phyloP scores from a whole-genome alignment of 306 rosid species.

The Dalbergia cochinchinensis region DNA sequence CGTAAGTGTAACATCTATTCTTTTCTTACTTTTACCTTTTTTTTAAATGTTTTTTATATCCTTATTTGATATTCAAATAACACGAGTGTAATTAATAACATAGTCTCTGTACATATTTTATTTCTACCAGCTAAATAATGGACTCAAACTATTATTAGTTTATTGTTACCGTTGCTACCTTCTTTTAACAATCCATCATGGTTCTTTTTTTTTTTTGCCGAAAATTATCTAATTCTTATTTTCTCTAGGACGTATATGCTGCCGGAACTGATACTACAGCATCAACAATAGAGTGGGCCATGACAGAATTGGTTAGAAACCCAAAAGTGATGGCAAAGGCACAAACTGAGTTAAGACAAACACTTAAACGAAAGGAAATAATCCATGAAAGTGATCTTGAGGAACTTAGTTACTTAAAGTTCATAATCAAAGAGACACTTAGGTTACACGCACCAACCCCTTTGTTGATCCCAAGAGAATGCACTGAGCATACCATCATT shows the following conservation, averaged over 20 bases:
- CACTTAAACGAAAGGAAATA: neutral
- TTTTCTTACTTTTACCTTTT: no score
- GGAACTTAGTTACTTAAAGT: constrained; percentile 29
- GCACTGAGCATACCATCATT: neutral
- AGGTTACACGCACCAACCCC: constrained; percentile 28
- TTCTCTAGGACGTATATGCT: constrained; percentile 18
- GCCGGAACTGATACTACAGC: constrained; percentile 36
- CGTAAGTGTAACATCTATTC: no score
- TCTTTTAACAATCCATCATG: no score
- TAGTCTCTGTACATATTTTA: no score
- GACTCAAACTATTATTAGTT: no score
- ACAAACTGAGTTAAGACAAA: constrained; percentile 38
- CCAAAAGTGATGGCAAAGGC: constrained; percentile 31
- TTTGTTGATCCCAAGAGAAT: constrained; percentile 35
- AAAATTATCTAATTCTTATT: no score
- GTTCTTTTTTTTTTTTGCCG: no score
- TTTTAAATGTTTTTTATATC: no score
- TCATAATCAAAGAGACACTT: constrained; percentile 12
- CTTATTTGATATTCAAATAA: no score
- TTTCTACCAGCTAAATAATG: no score
- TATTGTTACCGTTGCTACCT: no score
- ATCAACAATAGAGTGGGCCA: constrained; percentile 35
- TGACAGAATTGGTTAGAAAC: constrained; percentile 38
- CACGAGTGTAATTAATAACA: no score
- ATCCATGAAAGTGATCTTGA: constrained; percentile 18